These are phyloP conservation scores for Aspergillus sergii DNA, from an alignment of 2,329 filamentous ascomycete species.

Conservation along the genomic window DNA sequence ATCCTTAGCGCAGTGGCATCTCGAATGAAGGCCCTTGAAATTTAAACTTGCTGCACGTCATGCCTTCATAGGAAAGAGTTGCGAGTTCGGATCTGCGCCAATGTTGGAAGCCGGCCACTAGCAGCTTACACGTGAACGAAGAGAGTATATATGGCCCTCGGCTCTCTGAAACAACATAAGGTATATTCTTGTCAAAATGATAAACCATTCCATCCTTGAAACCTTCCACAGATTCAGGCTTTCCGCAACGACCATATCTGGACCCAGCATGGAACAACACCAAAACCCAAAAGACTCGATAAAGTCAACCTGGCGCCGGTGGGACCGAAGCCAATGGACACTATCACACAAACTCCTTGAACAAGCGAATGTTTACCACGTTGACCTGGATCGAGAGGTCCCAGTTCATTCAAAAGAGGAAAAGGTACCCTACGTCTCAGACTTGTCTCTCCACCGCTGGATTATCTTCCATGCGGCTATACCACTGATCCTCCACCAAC, in stretches of 20 bases:
- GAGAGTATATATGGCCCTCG: neutral
- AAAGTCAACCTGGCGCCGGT: slow-evolving; percentile 44
- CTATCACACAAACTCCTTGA: slow-evolving; percentile 37
- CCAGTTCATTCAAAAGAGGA: slow-evolving; percentile 46
- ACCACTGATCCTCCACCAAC: slow-evolving; percentile 43
- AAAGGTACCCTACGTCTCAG: slow-evolving; percentile 42
- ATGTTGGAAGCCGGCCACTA: neutral
- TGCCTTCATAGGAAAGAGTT: neutral
- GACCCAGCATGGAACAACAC: neutral
- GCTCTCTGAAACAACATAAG: neutral
- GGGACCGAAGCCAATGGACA: slow-evolving; percentile 34
- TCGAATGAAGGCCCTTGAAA: too few species aligned
- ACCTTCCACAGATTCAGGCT: neutral
- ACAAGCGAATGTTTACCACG: slow-evolving; percentile 30
- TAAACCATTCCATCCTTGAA: neutral
- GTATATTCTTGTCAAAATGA: neutral
- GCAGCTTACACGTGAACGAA: neutral
- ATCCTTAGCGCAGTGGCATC: neutral
- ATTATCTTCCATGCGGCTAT: slow-evolving; percentile 42
- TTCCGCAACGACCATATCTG: neutral
- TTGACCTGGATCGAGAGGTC: slow-evolving; percentile 31
- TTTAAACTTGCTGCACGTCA: neutral
- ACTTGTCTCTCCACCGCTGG: slow-evolving; percentile 41
- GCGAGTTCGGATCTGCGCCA: neutral
- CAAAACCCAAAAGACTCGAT: slow-evolving; percentile 40